phyloP scores from a whole-genome alignment of 1,284 basidiomycete genomes.

The Ceratobasidium sp. region DNA sequence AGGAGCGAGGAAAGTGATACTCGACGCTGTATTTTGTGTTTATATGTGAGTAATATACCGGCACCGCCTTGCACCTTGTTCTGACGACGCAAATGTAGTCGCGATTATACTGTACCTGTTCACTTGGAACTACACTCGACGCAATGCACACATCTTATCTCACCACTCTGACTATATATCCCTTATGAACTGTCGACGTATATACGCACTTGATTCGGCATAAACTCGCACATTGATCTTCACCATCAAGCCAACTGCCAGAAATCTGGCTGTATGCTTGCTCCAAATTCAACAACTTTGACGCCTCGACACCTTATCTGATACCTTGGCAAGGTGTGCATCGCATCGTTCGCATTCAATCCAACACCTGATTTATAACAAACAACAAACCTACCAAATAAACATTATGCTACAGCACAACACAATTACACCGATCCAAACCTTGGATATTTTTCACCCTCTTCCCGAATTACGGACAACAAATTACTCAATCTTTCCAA shows the following conservation, averaged over 20 bases:
- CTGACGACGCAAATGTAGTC: background rate
- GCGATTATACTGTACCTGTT: background rate
- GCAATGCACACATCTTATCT: background rate
- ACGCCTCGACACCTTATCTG: background rate
- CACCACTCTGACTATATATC: background rate
- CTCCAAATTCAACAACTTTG: background rate
- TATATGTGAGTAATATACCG: background rate
- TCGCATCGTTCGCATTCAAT: background rate
- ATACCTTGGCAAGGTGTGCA: background rate
- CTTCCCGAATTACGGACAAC: background rate
- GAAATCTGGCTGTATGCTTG: background rate
- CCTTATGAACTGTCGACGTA: too few relatives aligned
- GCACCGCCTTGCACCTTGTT: background rate
- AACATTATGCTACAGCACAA: background rate
- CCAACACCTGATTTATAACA: background rate
- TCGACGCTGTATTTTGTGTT: background rate
- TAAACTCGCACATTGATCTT: too few relatives aligned
- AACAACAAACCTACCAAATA: background rate
- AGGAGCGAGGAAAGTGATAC: constrained; percentile 57
- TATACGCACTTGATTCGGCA: too few relatives aligned
- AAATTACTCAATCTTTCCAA: background rate
- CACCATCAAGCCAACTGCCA: background rate
- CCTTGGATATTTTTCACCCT: background rate
- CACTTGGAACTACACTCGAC: background rate
- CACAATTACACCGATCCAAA: background rate